Percentiles rank a stretch among this genome's conserved stretches.
These are phyloP conservation scores for Claviceps pusilla DNA, from an alignment of 2,329 filamentous ascomycete genomes.

Conservation along the genomic window DNA sequence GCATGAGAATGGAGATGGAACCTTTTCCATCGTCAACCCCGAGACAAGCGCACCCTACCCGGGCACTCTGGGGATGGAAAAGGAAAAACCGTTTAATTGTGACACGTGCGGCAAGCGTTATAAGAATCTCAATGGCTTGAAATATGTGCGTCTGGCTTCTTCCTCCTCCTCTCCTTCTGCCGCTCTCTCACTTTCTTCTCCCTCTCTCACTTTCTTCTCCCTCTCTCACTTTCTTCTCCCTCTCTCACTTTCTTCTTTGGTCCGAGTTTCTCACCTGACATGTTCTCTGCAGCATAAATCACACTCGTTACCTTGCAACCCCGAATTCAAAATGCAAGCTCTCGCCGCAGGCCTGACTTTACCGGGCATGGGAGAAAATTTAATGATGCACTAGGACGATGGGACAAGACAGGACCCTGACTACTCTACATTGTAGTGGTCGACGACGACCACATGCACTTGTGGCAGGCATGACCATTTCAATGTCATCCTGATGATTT, in stretches of 20 bases:
- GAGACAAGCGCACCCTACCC: slow-evolving; percentile 89
- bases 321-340: slow-evolving; percentile 46
- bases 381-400: slow-evolving; percentile 18
- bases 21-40: slow-evolving; percentile 95
- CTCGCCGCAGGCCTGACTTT: slow-evolving; percentile 29
- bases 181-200: no score
- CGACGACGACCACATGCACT: not conserved
- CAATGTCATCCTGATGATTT: not conserved
- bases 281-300: slow-evolving; percentile 44
- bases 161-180: no score
- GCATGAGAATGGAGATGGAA: slow-evolving; percentile 91
- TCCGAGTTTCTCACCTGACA: slow-evolving; percentile 16
- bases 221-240: no score
- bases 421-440: not conserved
- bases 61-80: slow-evolving; percentile 97
- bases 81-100: slow-evolving; percentile 97
- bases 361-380: slow-evolving; percentile 31
- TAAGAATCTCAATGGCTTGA: slow-evolving; percentile 96
- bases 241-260: no score
- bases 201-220: no score
- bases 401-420: not conserved
- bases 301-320: slow-evolving; percentile 80
- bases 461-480: not conserved
- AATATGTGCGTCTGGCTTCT: slow-evolving; percentile 54
- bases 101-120: slow-evolving; percentile 96